A percentile compares a stretch with the other conserved stretches of the same genome.
Conservation (phyloP, 352 stramenopile species). For the Phytophthora nicotianae region DNA sequence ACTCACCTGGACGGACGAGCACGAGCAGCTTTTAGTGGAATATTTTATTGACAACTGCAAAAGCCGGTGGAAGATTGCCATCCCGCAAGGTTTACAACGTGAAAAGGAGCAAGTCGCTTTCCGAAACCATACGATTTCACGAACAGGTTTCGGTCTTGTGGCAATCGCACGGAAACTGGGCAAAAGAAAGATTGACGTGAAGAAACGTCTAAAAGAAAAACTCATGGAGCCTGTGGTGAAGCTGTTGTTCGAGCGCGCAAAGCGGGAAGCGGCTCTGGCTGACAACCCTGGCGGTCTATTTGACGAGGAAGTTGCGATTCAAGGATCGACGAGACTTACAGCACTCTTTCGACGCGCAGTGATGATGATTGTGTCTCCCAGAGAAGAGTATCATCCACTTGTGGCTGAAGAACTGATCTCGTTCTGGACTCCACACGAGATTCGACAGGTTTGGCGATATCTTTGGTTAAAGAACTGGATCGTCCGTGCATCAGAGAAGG, state of each 20-base stretch:
- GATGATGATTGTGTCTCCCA: conserved; percentile 80
- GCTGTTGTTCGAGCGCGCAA: conserved; percentile 59
- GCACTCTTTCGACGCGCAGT: conserved; percentile 79
- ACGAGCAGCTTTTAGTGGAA: conserved; percentile 63
- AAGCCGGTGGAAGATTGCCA: conserved; percentile 61
- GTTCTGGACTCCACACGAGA: conserved; percentile 74
- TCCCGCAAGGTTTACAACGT: conserved; percentile 67
- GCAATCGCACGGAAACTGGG: conserved; percentile 64
- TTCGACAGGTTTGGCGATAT: conserved; percentile 83
- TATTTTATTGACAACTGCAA: conserved; percentile 76
- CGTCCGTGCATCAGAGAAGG: conserved; percentile 72
- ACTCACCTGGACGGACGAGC: conserved; percentile 57
- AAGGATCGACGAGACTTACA: conserved; percentile 58
- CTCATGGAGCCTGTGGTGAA: conserved; percentile 64
- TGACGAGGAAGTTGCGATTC: conserved; percentile 71
- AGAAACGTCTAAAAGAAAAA: conserved; percentile 78
- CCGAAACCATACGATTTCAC: conserved; percentile 62
- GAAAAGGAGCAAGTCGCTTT: conserved; percentile 64
- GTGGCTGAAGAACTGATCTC: conserved; percentile 85
- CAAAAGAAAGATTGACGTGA: conserved; percentile 80
- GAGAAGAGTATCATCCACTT: conserved; percentile 77
- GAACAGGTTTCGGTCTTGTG: conserved; percentile 65
- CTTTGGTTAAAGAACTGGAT: conserved; percentile 90
- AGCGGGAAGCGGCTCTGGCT: conserved; percentile 48
- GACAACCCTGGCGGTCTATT: conserved; percentile 60